Evolutionary conservation across 176 grass and related monocot species (phyloP), one percentile per base, ranked within the genome.

Genomic region (Eremochloa ophiuroides): DNA sequence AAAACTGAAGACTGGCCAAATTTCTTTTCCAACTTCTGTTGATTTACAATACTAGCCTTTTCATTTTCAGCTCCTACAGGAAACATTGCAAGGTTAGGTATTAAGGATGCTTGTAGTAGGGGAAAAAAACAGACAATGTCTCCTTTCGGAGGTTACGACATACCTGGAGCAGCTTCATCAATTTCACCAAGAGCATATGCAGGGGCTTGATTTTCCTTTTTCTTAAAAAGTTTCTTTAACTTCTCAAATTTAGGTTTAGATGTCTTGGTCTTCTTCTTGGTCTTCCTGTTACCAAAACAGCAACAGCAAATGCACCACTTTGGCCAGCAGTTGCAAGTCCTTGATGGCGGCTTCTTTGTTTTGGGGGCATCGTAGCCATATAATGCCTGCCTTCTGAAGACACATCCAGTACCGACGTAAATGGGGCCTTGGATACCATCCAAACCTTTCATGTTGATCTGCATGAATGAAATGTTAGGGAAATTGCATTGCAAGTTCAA

Each of bases 381-480:
- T 30, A 97, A 63, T 28, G 94, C 83, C 68, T 93, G 94, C 78
- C 94, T 86, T 87, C 86, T 89, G 71, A 97, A 97, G 44, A 91
- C 88, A 59, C 94, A 97, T 73, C 94, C 94, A 66, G 94, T 97
- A 67, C 94, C 94, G 10, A 97, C 94, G 53, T 97, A 97, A 65
- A 97, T 97, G 66, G 94, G 94, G 30, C 94, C 94, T 93, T 97
- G 94, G 88, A 97, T 97, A 6, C 93, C 93, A 88, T 97, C 93
- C 80, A 97, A 76, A 85, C 94, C 94, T 87, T 97, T 97, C 94
- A 97, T 97, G 84, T 97, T 97, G 68, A 97, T 97, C 94, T 97
- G 87, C 29, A 85, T 44, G 20, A 78, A 75, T 30, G 25, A 72
- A 47, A 82, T 62, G 10, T 74, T 59, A 83, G 63, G 41, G 26